Evolutionary conservation across 306 rosid genomes (phyloP).

Genomic region (Luffa aegyptiaca): DNA sequence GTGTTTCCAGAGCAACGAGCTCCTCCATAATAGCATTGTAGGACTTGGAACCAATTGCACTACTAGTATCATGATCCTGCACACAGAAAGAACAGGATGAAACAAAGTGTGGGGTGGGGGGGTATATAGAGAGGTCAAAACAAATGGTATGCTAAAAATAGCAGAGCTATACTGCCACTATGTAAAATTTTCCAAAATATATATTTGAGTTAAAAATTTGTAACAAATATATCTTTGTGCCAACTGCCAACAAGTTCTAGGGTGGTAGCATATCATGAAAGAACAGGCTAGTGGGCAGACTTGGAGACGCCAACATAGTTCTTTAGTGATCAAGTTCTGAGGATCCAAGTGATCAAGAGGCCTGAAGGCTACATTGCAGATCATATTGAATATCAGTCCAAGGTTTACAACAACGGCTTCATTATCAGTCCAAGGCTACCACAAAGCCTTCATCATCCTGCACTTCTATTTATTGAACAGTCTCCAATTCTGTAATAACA

Average conservation of each 20-base stretch:
- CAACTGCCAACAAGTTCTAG: neutral
- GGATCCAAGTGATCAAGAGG: neutral
- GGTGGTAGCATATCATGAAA: conserved; percentile 2
- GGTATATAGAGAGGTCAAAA: neutral
- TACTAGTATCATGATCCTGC: conserved; percentile 62
- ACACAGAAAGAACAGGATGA: conserved; percentile 17
- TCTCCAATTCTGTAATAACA: neutral
- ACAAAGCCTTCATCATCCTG: neutral
- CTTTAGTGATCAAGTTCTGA: neutral
- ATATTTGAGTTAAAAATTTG: neutral
- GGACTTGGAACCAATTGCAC: conserved; percentile 79
- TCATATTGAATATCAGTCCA: neutral
- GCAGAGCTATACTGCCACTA: neutral
- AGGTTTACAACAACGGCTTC: neutral
- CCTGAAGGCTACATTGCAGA: neutral
- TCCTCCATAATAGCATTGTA: conserved; percentile 85
- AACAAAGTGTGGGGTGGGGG: conserved; percentile 1
- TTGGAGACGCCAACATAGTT: neutral
- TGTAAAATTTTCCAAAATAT: neutral
- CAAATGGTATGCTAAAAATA: neutral
- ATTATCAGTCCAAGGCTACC: neutral
- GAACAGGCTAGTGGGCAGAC: neutral
- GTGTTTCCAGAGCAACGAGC: conserved; percentile 90
- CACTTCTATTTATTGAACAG: neutral
- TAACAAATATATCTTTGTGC: neutral